These are phyloP conservation scores for Solanum arcanum DNA, from an alignment of 257 asterid species.

Conservation along the genomic window DNA sequence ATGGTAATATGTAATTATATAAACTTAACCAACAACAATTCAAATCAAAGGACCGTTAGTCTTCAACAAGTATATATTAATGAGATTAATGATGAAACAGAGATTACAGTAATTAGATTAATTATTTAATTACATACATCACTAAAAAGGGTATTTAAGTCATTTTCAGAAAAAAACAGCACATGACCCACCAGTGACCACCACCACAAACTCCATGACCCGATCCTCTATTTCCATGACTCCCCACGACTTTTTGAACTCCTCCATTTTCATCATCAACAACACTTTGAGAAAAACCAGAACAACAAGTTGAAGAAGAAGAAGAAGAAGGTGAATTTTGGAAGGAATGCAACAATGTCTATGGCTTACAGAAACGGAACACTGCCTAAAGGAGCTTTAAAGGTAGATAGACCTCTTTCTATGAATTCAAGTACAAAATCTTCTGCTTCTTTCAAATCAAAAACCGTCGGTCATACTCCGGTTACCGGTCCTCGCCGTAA, in stretches of 20 bases:
- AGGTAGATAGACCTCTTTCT: constrained; percentile 22
- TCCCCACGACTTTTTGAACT: constrained; percentile 5
- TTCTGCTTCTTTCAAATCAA: constrained; percentile 36
- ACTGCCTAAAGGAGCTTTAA: constrained; percentile 21
- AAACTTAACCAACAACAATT: not conserved
- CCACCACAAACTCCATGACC: constrained; percentile 6
- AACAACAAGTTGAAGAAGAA: constrained; percentile 1
- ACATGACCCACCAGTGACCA: constrained; percentile 5
- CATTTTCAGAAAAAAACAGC: not conserved
- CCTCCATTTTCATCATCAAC: not conserved
- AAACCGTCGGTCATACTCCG: constrained; percentile 13
- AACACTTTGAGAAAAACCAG: not conserved
- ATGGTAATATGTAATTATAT: not conserved
- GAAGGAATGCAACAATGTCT: constrained; percentile 27
- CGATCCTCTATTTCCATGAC: not conserved
- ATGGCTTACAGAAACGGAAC: constrained; percentile 38
- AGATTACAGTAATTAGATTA: not conserved
- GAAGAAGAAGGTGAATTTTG: not conserved
- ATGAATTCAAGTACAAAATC: constrained; percentile 28
- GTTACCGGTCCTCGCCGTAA: constrained; percentile 33
- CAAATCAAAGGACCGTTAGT: constrained; percentile 1
- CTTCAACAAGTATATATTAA: not conserved
- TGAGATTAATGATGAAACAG: not conserved
- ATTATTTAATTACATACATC: not conserved
- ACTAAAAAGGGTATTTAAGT: not conserved